Percentiles rank a stretch among this genome's conserved stretches.
Evolutionary conservation across 495 filamentous ascomycete genomes (phyloP).

Genomic region (Daldinia vernicosa): DNA sequence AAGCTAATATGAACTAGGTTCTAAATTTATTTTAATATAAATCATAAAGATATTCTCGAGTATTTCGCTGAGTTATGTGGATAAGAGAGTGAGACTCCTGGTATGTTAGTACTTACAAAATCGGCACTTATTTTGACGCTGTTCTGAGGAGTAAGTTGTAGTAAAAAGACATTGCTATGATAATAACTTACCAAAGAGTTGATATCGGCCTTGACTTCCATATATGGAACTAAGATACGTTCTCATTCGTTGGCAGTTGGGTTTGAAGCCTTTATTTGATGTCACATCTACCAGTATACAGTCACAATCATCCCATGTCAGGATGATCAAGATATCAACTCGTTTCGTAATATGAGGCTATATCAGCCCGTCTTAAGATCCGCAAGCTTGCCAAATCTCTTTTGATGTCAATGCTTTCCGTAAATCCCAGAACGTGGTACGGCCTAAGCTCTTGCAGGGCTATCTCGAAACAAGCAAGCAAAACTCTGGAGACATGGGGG

Average conservation of each 20-base stretch:
- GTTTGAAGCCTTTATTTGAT: slow-evolving; percentile 24
- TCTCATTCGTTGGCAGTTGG: slow-evolving; percentile 25
- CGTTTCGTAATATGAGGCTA: slow-evolving; percentile 28
- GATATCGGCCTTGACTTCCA: slow-evolving; percentile 32
- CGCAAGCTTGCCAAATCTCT: slow-evolving; percentile 19
- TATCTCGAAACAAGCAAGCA: slow-evolving; percentile 20
- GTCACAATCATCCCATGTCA: slow-evolving; percentile 18
- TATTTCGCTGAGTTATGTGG: too few relatives aligned
- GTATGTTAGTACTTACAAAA: too few relatives aligned
- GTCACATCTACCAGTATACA: slow-evolving; percentile 25
- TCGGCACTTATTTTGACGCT: too few relatives aligned
- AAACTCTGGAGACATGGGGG: slow-evolving; percentile 5
- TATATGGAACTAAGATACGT: slow-evolving; percentile 16
- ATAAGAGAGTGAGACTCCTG: too few relatives aligned
- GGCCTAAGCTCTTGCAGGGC: neutral
- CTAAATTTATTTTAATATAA: too few relatives aligned
- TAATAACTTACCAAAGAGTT: slow-evolving; percentile 13
- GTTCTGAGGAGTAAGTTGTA: slow-evolving; percentile 13
- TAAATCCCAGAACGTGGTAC: slow-evolving; percentile 25
- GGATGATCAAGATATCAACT: slow-evolving; percentile 30
- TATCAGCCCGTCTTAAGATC: slow-evolving; percentile 36
- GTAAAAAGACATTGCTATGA: slow-evolving; percentile 14
- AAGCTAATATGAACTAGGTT: too few relatives aligned
- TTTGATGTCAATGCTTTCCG: slow-evolving; percentile 7
- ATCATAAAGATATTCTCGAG: too few relatives aligned